These are phyloP conservation scores for Fimicolochytrium jonesii DNA, from an alignment of 192 early-diverging fungal genomes.

Conservation along the genomic window DNA sequence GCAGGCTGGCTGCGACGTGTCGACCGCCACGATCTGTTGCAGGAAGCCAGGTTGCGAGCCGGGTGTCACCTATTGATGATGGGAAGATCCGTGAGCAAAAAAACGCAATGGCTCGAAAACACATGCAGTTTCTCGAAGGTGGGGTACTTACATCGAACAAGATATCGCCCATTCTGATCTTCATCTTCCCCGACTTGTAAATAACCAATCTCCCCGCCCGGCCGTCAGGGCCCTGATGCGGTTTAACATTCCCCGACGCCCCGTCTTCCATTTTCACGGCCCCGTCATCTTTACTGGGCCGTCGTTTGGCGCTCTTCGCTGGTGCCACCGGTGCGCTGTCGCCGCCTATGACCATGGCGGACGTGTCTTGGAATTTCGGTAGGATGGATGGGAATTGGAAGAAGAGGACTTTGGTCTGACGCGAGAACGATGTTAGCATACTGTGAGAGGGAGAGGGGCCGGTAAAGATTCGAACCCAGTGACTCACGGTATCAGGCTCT, in stretches of 20 bases:
- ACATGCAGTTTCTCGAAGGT: no score
- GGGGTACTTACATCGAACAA: slow-evolving; percentile 57
- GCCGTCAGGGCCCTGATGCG: slow-evolving; percentile 51
- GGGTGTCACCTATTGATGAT: slow-evolving; percentile 26
- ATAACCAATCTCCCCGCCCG: slow-evolving; percentile 55
- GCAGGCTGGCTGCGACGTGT: slow-evolving; percentile 42
- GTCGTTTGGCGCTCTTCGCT: no score
- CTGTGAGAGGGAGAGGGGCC: no score
- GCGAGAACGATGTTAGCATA: no score
- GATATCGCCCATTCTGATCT: slow-evolving; percentile 59
- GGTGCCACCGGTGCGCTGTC: neutral
- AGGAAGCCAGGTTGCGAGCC: slow-evolving; percentile 53
- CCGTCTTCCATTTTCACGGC: slow-evolving; percentile 9
- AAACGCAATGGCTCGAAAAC: neutral
- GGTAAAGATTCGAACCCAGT: no score
- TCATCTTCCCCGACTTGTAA: slow-evolving; percentile 64
- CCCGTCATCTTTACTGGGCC: neutral
- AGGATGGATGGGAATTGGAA: slow-evolving; percentile 63
- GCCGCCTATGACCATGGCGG: slow-evolving; percentile 1
- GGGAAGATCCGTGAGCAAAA: neutral
- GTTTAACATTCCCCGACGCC: neutral
- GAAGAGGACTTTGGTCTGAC: no score
- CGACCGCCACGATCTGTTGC: slow-evolving; percentile 58
- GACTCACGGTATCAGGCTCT: no score
- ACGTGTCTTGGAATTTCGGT: slow-evolving; percentile 54